Percentiles rank a stretch among this genome's conserved stretches.
These are phyloP conservation scores for Mariannaea sp. DNA, from an alignment of 2,329 filamentous ascomycete genomes.

Conservation along the genomic window DNA sequence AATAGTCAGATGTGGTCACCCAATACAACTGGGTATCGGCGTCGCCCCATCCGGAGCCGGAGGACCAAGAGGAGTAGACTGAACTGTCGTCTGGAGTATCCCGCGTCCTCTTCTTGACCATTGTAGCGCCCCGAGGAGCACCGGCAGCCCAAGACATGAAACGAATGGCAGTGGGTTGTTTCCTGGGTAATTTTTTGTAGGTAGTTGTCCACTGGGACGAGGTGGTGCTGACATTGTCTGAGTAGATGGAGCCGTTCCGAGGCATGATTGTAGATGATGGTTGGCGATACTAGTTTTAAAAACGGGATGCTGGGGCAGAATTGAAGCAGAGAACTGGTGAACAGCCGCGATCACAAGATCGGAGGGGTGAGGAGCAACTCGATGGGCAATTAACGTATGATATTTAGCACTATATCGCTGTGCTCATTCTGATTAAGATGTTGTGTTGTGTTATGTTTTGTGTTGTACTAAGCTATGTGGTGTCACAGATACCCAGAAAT, in stretches of 20 bases:
- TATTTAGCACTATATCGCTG: conserved; percentile 1
- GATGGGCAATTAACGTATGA: neutral
- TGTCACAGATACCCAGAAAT: neutral
- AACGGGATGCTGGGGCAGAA: neutral
- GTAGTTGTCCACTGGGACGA: conserved; percentile 35
- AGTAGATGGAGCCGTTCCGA: conserved; percentile 27
- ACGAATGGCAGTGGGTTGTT: conserved; percentile 29
- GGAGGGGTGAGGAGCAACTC: neutral
- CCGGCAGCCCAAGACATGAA: conserved; percentile 39
- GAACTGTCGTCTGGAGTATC: conserved; percentile 35
- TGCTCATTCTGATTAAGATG: conserved; percentile 6
- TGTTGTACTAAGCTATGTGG: neutral
- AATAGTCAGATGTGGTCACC: conserved; percentile 29
- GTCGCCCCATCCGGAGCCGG: conserved; percentile 27
- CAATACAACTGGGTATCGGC: conserved; percentile 36
- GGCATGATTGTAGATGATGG: conserved; percentile 15
- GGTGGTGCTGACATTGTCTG: conserved; percentile 30
- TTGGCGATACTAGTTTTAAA: conserved; percentile 12
- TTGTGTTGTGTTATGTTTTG: too few relatives aligned
- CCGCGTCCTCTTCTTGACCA: conserved; percentile 37
- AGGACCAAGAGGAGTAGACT: conserved; percentile 26
- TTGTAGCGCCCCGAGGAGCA: conserved; percentile 31
- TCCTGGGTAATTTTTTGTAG: conserved; percentile 35
- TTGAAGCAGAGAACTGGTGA: neutral
- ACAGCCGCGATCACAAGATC: neutral